A percentile compares a stretch with the other conserved stretches of the same genome.
Evolutionary conservation across 116 monocot genomes (phyloP).

Genomic region (Papilionanthe hybrid): DNA sequence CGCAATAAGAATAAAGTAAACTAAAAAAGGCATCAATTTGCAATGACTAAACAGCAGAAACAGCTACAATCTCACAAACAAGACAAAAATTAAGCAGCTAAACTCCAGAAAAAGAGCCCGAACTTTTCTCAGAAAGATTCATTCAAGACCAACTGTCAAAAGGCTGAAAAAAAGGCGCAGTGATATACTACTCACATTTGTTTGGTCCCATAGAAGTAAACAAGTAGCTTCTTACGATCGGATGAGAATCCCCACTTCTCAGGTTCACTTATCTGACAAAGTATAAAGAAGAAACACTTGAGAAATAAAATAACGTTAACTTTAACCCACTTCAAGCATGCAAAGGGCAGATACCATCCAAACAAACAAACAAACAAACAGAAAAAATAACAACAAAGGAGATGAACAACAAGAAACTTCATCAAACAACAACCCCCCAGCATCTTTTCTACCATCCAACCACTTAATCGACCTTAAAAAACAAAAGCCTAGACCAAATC

Average conservation of each 20-base stretch:
- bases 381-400: neutral
- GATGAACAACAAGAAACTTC: neutral
- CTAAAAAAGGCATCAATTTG: neutral
- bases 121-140: neutral
- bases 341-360: neutral
- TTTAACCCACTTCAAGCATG: neutral
- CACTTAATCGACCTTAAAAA: neutral
- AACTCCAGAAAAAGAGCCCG: neutral
- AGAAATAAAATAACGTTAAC: neutral
- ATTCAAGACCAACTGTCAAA: neutral
- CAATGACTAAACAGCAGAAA: neutral
- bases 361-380: neutral
- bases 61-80: neutral
- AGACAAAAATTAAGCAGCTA: neutral
- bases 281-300: neutral
- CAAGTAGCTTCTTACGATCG: conserved; percentile 80
- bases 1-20: neutral
- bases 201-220: conserved; percentile 95
- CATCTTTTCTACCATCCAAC: neutral
- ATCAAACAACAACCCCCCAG: neutral
- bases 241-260: conserved; percentile 81
- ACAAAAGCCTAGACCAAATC: neutral
- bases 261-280: conserved; percentile 76
- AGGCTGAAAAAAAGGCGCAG: too few relatives aligned
- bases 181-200: conserved; percentile 73